Percentiles rank a stretch among this genome's conserved stretches.
Evolutionary conservation across 1,139 yeast species (phyloP).

Genomic region (Wickerhamiella infanticola): DNA sequence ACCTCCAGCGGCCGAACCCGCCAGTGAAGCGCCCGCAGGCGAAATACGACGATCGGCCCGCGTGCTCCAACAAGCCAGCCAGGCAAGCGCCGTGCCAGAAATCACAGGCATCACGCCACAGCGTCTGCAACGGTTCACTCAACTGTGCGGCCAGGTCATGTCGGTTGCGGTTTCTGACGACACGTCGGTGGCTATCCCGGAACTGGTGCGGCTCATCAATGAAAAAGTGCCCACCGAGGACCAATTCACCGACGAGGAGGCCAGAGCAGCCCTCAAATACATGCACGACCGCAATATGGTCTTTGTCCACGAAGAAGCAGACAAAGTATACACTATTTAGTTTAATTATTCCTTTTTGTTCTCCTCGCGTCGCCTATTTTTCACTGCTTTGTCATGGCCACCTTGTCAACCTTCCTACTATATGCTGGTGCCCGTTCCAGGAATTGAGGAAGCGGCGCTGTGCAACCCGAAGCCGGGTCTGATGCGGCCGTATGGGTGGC

Average conservation of each 20-base stretch:
- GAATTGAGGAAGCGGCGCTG: constrained; percentile 50
- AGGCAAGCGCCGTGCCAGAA: neutral
- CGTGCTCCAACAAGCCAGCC: neutral
- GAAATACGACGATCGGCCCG: neutral
- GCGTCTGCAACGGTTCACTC: constrained; percentile 6
- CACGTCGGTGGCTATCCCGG: constrained; percentile 12
- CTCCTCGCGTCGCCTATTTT: too few species aligned
- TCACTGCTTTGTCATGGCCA: neutral
- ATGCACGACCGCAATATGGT: constrained; percentile 26
- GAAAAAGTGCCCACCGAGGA: constrained; percentile 23
- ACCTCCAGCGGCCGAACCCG: constrained; percentile 2
- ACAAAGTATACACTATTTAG: constrained; percentile 11
- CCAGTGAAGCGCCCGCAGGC: neutral
- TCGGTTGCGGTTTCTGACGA: constrained; percentile 20
- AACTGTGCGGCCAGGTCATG: constrained; percentile 22
- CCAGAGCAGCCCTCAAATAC: constrained; percentile 22
- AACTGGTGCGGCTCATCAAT: constrained; percentile 18
- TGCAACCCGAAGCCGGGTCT: constrained; percentile 51
- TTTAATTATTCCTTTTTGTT: neutral
- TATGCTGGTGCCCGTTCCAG: constrained; percentile 31
- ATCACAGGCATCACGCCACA: constrained; percentile 3
- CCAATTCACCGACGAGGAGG: constrained; percentile 23
- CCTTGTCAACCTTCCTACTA: neutral
- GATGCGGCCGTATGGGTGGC: constrained; percentile 69
- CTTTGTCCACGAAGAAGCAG: constrained; percentile 16